These are phyloP conservation scores for Arctium lappa DNA, from an alignment of 129 eudicot genomes.

Conservation along the genomic window DNA sequence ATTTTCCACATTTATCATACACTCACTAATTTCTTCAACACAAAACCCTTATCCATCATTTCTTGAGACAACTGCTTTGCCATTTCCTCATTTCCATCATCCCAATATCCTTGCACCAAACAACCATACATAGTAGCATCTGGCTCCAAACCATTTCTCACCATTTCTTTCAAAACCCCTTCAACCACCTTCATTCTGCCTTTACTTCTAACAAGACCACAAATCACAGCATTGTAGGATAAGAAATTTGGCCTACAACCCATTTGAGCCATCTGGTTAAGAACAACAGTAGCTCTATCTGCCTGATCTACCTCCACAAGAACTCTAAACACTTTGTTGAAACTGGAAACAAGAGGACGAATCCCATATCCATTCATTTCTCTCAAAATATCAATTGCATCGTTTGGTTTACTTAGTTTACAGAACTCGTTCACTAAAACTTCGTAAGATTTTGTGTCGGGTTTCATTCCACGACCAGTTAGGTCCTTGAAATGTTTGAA, in stretches of 20 bases:
- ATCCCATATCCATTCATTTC: constrained; percentile 45
- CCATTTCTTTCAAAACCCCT: constrained; percentile 49
- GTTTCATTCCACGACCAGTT: constrained; percentile 41
- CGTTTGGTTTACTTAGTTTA: constrained; percentile 43
- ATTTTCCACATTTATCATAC: background rate
- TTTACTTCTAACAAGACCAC: constrained; percentile 35
- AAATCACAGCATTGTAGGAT: constrained; percentile 48
- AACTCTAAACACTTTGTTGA: constrained; percentile 43
- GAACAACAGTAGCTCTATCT: constrained; percentile 37
- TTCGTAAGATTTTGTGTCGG: constrained; percentile 39
- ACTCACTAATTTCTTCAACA: constrained; percentile 6
- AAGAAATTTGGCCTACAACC: constrained; percentile 53
- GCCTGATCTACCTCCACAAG: constrained; percentile 33
- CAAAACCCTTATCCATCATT: constrained; percentile 36
- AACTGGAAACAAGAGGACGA: constrained; percentile 36
- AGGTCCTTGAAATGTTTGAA: constrained; percentile 39
- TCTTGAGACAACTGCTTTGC: constrained; percentile 39
- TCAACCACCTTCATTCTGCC: constrained; percentile 51
- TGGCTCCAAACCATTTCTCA: constrained; percentile 30
- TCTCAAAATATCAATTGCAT: constrained; percentile 39
- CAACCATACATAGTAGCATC: constrained; percentile 49
- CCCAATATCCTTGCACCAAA: constrained; percentile 42
- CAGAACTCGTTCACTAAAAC: constrained; percentile 49
- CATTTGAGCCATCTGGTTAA: constrained; percentile 41
- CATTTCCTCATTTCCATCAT: constrained; percentile 38